Percentiles rank a stretch among this genome's conserved stretches.
Evolutionary conservation across 176 grass and related monocot genomes (phyloP).

Genomic region (Musa acuminata): DNA sequence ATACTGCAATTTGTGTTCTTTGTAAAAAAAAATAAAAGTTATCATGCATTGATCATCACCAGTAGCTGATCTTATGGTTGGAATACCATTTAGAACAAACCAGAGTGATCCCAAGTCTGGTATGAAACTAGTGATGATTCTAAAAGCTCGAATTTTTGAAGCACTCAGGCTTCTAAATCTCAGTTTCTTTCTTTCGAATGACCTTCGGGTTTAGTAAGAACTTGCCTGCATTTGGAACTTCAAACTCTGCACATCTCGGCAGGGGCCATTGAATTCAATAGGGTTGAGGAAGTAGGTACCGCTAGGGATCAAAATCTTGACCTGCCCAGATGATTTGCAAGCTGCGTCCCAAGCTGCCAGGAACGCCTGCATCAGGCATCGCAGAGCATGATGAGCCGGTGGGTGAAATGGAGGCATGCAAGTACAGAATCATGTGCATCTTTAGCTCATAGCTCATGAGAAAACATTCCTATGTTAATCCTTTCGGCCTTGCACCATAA

Average conservation of each 20-base stretch:
- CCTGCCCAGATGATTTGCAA: constrained; percentile 27
- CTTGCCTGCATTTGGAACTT: constrained; percentile 17
- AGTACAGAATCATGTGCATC: background rate
- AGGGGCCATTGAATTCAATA: constrained; percentile 35
- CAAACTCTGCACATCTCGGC: constrained; percentile 5
- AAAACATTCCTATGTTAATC: too few relatives aligned
- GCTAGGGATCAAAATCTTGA: constrained; percentile 28
- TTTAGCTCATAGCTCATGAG: background rate
- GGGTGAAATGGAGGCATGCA: background rate
- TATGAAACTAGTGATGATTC: too few relatives aligned
- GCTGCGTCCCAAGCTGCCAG: constrained; percentile 32
- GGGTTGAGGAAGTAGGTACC: constrained; percentile 42
- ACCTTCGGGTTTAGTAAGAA: background rate
- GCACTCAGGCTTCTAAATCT: background rate
- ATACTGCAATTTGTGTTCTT: background rate
- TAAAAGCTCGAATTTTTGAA: too few relatives aligned
- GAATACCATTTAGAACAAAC: too few relatives aligned
- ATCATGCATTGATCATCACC: too few relatives aligned
- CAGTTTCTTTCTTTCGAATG: background rate
- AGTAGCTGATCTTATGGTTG: too few relatives aligned
- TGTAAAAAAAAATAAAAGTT: background rate
- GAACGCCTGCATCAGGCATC: constrained; percentile 26
- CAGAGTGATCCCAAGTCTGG: too few relatives aligned
- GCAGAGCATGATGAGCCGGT: background rate
- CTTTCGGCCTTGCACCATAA: too few relatives aligned